Percentiles rank a stretch among this genome's conserved stretches.
These are phyloP conservation scores for Acanthamoeba healyi DNA, from an alignment of 208 protist genomes.

Conservation along the genomic window DNA sequence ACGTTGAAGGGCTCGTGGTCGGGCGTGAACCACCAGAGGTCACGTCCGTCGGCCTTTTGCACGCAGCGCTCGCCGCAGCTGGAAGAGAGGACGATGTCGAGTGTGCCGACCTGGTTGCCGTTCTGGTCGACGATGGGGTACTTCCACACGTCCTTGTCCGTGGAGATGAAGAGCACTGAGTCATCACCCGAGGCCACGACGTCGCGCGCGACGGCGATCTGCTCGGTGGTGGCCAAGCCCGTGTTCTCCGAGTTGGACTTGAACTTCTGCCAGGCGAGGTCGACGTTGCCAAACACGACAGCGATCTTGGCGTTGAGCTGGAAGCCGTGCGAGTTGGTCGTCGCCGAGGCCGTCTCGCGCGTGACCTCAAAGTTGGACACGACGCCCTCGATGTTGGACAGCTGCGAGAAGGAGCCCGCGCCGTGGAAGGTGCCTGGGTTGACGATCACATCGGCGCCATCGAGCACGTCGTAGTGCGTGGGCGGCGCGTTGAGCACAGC, in stretches of 20 bases:
- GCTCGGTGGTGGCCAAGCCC: not conserved
- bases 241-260: not conserved
- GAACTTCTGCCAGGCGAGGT: conserved; percentile 5
- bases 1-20: not conserved
- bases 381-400: conserved; percentile 39
- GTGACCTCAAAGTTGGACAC: conserved; percentile 8
- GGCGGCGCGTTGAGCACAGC: conserved; percentile 37
- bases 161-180: not conserved
- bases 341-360: not conserved
- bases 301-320: conserved; percentile 16
- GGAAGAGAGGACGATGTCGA: not conserved
- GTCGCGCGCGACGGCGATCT: conserved; percentile 5
- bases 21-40: not conserved
- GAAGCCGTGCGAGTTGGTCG: not conserved
- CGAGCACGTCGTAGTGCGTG: conserved; percentile 31
- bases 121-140: conserved; percentile 24
- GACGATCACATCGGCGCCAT: conserved; percentile 11
- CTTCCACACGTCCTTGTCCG: conserved; percentile 6
- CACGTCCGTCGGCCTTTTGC: not conserved
- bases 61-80: not conserved
- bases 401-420: not conserved
- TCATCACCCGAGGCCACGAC: not conserved
- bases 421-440: not conserved
- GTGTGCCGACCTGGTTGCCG: not conserved
- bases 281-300: conserved; percentile 4